Conservation (phyloP, 148 eudicot species). For the Spergularia marina region DNA sequence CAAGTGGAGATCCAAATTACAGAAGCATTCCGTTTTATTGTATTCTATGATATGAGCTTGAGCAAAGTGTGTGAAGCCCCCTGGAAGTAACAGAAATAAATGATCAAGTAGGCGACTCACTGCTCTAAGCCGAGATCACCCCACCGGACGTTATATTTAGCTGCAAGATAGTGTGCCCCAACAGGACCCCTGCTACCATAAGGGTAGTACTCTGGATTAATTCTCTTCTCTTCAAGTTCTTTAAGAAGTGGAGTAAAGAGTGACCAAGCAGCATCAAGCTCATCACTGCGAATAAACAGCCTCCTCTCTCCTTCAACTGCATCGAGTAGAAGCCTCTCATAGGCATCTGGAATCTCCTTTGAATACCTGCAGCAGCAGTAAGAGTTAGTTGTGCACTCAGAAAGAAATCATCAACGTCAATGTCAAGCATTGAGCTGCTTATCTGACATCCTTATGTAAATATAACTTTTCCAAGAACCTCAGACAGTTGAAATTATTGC, state of each 20-base stretch:
- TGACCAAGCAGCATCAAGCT: conserved; percentile 93
- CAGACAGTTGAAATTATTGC: too few relatives aligned
- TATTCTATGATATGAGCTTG: not conserved
- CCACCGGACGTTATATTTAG: conserved; percentile 80
- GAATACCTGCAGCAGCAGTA: conserved; percentile 54
- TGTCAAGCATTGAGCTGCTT: too few relatives aligned
- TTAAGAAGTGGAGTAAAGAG: conserved; percentile 83
- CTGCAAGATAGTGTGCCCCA: conserved; percentile 98
- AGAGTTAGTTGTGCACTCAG: not conserved
- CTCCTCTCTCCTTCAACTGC: conserved; percentile 96
- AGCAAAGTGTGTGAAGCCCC: not conserved
- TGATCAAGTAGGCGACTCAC: conserved; percentile 12
- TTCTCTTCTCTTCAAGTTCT: conserved; percentile 77
- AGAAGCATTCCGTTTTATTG: conserved; percentile 15
- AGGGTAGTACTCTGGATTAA: conserved; percentile 80
- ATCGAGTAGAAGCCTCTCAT: conserved; percentile 91
- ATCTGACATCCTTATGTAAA: too few relatives aligned
- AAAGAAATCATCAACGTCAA: not conserved
- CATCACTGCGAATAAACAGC: conserved; percentile 86
- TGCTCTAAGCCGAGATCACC: conserved; percentile 65
- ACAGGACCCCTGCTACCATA: conserved; percentile 96
- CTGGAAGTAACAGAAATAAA: not conserved
- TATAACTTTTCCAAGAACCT: too few relatives aligned
- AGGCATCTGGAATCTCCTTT: conserved; percentile 95
- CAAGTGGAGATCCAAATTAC: conserved; percentile 11